These are phyloP conservation scores for Ilyonectria robusta DNA, from an alignment of 2,329 filamentous ascomycete genomes.

Conservation along the genomic window DNA sequence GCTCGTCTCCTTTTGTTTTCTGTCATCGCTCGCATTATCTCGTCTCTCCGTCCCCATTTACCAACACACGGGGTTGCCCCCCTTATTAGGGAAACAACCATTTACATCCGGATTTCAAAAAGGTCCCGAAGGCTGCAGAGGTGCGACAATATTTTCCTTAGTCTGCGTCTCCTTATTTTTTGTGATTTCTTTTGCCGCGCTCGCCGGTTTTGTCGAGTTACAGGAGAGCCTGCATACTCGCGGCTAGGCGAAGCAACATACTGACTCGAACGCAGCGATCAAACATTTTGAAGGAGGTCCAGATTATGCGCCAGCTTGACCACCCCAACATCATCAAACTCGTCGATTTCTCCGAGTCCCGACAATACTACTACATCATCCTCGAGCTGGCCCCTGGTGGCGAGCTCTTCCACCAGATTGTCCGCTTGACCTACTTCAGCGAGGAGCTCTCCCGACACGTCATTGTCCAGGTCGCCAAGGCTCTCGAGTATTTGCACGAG, in stretches of 20 bases:
- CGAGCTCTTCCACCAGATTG: conserved; percentile 98
- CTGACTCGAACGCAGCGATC: conserved; percentile 77
- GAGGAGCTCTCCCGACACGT: conserved; percentile 95
- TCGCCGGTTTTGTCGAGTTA: conserved; percentile 40
- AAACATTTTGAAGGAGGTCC: conserved; percentile 98
- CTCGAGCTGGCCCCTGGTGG: conserved; percentile 95
- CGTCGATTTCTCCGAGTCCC: conserved; percentile 92
- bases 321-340: conserved; percentile 97
- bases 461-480: conserved; percentile 94
- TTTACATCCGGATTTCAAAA: conserved; percentile 97
- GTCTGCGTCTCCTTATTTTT: conserved; percentile 44
- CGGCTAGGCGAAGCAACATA: conserved; percentile 34
- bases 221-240: conserved; percentile 36
- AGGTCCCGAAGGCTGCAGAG: conserved; percentile 95
- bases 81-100: conserved; percentile 85
- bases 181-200: conserved; percentile 37
- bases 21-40: conserved; percentile 9
- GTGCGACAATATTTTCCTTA: conserved; percentile 75
- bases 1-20: conserved; percentile 43
- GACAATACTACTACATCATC: conserved; percentile 97
- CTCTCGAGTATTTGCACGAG: conserved; percentile 93
- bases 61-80: conserved; percentile 65
- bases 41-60: conserved; percentile 56
- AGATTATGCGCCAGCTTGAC: conserved; percentile 97
- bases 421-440: conserved; percentile 97